Evolutionary conservation across 352 stramenopile species (phyloP).

Genomic region (Pythium brachiatum): DNA sequence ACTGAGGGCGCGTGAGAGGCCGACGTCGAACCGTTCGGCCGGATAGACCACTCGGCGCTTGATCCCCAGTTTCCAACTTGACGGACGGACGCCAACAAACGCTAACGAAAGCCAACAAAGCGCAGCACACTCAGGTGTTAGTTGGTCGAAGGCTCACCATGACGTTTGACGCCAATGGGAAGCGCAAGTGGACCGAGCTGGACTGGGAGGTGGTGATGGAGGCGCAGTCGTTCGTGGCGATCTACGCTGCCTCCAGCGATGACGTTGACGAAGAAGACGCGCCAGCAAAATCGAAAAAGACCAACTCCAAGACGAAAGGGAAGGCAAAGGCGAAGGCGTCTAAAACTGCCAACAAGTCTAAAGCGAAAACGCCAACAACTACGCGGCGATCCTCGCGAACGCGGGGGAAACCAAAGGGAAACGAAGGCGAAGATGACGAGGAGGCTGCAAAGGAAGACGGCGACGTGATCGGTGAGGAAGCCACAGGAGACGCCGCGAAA

Average conservation of each 20-base stretch:
- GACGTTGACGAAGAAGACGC: conserved; percentile 21
- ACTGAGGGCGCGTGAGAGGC: not conserved
- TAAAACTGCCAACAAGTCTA: conserved; percentile 9
- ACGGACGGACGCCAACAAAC: not conserved
- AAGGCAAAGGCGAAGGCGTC: conserved; percentile 4
- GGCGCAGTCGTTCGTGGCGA: conserved; percentile 62
- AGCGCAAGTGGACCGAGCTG: conserved; percentile 67
- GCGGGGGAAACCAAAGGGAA: conserved; percentile 10
- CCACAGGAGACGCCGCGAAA: not conserved
- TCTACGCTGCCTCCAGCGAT: conserved; percentile 34
- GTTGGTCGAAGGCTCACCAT: not conserved
- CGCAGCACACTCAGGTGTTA: no score
- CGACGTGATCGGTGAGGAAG: conserved; percentile 2
- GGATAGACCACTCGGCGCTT: conserved; percentile 1
- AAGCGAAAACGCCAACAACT: conserved; percentile 13
- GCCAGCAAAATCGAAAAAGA: conserved; percentile 9
- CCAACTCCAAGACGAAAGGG: conserved; percentile 12
- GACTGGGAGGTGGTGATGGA: conserved; percentile 70
- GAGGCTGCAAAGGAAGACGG: conserved; percentile 15
- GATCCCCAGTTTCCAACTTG: not conserved
- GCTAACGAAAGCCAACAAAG: not conserved
- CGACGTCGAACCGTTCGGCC: not conserved
- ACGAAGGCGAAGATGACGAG: conserved; percentile 12
- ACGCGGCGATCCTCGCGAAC: not conserved
- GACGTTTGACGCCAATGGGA: conserved; percentile 19